Conservation (phyloP, 345 rosid genomes). For the Ceriops zippeliana region DNA sequence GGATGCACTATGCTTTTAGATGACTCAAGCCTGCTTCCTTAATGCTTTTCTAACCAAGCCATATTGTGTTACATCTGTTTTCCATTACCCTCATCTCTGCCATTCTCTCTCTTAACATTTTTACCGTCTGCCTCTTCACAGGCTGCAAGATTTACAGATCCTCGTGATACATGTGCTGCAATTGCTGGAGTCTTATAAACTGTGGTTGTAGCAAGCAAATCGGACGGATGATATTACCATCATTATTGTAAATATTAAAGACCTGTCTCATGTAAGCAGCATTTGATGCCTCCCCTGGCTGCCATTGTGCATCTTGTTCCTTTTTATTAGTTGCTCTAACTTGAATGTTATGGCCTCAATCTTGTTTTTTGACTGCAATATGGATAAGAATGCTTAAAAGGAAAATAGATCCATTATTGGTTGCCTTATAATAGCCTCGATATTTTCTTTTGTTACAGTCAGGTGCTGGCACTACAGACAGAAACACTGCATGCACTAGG, state of each 20-base stretch:
- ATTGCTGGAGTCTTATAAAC: conserved; percentile 88
- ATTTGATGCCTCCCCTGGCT: conserved; percentile 8
- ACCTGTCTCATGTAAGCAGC: conserved; percentile 47
- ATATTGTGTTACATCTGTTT: not conserved
- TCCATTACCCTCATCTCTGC: not conserved
- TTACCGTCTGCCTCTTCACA: conserved; percentile 22
- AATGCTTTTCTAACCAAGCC: not conserved
- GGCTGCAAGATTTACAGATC: conserved; percentile 71
- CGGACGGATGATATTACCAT: conserved; percentile 97
- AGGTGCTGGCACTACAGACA: conserved; percentile 27
- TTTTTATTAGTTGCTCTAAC: too few species aligned
- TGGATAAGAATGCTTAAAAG: too few species aligned
- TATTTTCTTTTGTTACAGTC: conserved; percentile 28
- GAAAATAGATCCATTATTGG: not conserved
- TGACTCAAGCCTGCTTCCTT: not conserved
- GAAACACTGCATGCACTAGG: conserved; percentile 12
- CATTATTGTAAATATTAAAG: conserved; percentile 78
- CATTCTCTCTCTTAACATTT: not conserved
- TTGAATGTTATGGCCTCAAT: too few species aligned
- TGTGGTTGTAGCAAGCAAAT: conserved; percentile 75
- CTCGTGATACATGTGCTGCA: conserved; percentile 85
- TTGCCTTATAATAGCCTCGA: conserved; percentile 1
- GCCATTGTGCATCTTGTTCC: not conserved
- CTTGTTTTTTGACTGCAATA: too few species aligned
- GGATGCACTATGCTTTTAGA: too few species aligned